Evolutionary conservation across 345 rosid species (phyloP), one percentile per base, ranked within the genome.

Genomic region (Garcia nutans): DNA sequence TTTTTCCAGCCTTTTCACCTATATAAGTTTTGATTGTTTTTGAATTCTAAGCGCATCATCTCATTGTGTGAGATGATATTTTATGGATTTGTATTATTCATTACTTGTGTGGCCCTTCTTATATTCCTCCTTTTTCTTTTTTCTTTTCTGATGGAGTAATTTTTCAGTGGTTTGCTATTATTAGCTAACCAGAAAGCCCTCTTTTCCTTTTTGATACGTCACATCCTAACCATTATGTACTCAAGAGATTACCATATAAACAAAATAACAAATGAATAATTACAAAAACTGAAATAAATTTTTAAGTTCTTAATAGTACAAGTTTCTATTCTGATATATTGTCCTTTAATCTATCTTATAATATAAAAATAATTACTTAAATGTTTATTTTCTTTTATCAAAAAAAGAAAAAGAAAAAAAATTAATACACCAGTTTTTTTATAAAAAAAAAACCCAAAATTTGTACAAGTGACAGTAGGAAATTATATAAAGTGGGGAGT

Each of bases 61-160:
- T 70, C 54, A 49, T 68, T 54, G 63, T 33, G 47, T 70, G 70
- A 70, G 68, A 74, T 76, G 68, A 77, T 69, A 72, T 69, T 77
- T 85, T 64, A 67, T 79, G 56, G 74, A 74, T 77, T 76, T 76
- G 56, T 17, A 52, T 64, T 76, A 61, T 58, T 69, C 75, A 74
- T 66, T 69, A 54, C 22, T n/a, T 63, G 68, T 63, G 68, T 77
- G 77, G 82, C 70, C 76, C 74, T 65, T 44, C 57, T n/a, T 37
- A 0, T 58, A 6, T 8, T 26, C 26, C 19, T 56, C 45, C 16
- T 24, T 2, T 24, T 10, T 50, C 5, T 37, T 44, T 26, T 72
- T 26, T 24, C 26, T 44, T 26, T 72, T 26, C 15, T 42, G 47
- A 26, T 17, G 20, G 24, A 74, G 70, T 74, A 74, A 62, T 50